phyloP scores from a whole-genome alignment of 176 grass and related monocot genomes.

The Chrysopogon serrulatus region DNA sequence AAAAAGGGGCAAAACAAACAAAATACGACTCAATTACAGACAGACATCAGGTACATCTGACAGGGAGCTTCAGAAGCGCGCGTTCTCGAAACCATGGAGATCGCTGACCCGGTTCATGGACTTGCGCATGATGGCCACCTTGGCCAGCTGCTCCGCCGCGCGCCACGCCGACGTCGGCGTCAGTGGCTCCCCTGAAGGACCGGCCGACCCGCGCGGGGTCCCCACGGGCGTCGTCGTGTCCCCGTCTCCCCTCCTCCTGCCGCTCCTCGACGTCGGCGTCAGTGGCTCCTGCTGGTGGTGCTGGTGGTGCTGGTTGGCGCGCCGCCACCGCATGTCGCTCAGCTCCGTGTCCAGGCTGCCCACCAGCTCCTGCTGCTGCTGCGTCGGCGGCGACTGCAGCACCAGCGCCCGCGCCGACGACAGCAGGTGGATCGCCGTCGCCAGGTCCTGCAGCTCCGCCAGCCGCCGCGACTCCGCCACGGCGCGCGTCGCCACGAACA shows the following conservation, averaged over 20 bases:
- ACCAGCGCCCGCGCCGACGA: slow-evolving; percentile 71
- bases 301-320: slow-evolving; percentile 15
- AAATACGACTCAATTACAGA: not conserved
- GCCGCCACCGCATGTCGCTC: slow-evolving; percentile 54
- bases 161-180: slow-evolving; percentile 95
- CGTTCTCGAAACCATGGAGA: slow-evolving; percentile 96
- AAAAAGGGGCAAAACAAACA: too few relatives aligned
- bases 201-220: slow-evolving; percentile 30
- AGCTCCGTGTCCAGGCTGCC: slow-evolving; percentile 57
- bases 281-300: not conserved
- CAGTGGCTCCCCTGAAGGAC: slow-evolving; percentile 48
- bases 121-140: slow-evolving; percentile 94
- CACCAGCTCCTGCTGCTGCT: slow-evolving; percentile 50
- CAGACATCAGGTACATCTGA: too few relatives aligned
- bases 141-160: slow-evolving; percentile 92
- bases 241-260: slow-evolving; percentile 13
- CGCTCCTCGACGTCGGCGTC: slow-evolving; percentile 12
- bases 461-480: slow-evolving; percentile 72
- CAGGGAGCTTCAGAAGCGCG: slow-evolving; percentile 69
- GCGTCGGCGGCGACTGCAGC: slow-evolving; percentile 33
- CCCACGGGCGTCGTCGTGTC: slow-evolving; percentile 8
- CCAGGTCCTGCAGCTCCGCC: slow-evolving; percentile 60
- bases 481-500: slow-evolving; percentile 78
- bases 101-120: slow-evolving; percentile 89
- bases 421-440: slow-evolving; percentile 66